Conservation (phyloP, 192 early-diverging fungal genomes). For the Coemansia sp. region DNA sequence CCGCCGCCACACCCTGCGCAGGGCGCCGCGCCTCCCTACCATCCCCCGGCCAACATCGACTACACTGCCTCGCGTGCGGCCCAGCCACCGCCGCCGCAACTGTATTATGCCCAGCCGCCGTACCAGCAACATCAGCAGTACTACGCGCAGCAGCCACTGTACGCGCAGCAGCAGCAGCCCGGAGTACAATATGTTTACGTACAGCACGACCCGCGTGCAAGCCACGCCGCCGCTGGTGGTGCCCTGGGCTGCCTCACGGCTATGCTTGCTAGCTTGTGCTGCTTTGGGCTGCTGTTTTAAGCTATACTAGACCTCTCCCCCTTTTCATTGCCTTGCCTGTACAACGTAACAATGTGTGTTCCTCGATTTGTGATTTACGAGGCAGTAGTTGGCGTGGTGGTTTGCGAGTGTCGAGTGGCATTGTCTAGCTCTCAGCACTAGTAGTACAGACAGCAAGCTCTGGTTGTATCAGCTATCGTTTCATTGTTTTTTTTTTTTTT, state of each 20-base stretch:
- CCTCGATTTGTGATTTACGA: no score
- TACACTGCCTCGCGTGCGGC: slow-evolving; percentile 1
- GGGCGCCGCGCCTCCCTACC: background rate
- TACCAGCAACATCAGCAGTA: background rate
- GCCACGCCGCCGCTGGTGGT: background rate
- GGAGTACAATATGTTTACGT: background rate
- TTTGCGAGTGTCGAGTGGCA: background rate
- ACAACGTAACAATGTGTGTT: no score
- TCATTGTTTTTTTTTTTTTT: background rate
- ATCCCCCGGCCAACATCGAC: background rate
- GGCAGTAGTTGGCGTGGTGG: no score
- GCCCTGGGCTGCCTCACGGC: background rate
- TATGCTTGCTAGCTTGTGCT: background rate
- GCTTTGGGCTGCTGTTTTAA: background rate
- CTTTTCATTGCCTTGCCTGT: no score
- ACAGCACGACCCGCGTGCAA: background rate
- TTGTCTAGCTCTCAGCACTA: background rate
- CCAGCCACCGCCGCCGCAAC: no score
- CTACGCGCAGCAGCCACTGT: background rate
- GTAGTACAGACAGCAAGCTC: background rate
- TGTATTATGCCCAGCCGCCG: no score
- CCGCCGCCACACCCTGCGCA: background rate
- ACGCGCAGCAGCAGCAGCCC: background rate
- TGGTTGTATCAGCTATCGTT: background rate
- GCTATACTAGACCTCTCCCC: no score